phyloP scores from a whole-genome alignment of 805 yeast genomes.

The Candida pini region DNA sequence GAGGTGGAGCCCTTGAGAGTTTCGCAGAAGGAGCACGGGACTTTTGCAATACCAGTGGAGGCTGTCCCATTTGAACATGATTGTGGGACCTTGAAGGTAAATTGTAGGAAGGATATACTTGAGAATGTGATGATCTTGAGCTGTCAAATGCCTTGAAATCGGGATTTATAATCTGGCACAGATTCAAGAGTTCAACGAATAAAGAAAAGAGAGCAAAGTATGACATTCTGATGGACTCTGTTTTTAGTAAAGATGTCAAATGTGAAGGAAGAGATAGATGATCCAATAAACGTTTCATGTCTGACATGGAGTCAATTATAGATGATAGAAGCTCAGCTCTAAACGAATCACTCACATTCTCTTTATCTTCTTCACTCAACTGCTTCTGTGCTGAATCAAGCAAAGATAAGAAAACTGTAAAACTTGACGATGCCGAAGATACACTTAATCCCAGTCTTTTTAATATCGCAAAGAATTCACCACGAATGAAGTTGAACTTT shows the following conservation, averaged over 20 bases:
- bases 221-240: slow-evolving; percentile 20
- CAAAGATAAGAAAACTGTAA: slow-evolving; percentile 11
- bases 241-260: slow-evolving; percentile 3
- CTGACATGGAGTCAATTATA: slow-evolving; percentile 17
- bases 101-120: slow-evolving; percentile 4
- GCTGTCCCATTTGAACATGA: slow-evolving; percentile 7
- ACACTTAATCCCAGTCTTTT: slow-evolving; percentile 12
- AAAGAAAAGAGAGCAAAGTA: slow-evolving; percentile 25
- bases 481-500: slow-evolving; percentile 19
- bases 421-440: slow-evolving; percentile 11
- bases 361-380: slow-evolving; percentile 8
- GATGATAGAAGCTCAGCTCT: slow-evolving; percentile 13
- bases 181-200: slow-evolving; percentile 21
- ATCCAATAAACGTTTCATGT: slow-evolving; percentile 16
- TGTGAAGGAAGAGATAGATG: slow-evolving; percentile 11
- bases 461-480: slow-evolving; percentile 13
- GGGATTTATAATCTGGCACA: slow-evolving; percentile 24
- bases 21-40: slow-evolving; percentile 11
- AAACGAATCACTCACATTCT: slow-evolving; percentile 8
- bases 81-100: slow-evolving; percentile 8
- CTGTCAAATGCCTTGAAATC: slow-evolving; percentile 1
- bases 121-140: neutral
- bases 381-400: slow-evolving; percentile 17
- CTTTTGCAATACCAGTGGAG: slow-evolving; percentile 7
- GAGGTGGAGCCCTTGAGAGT: slow-evolving; percentile 16